Evolutionary conservation across 345 rosid species (phyloP).

Genomic region (Clarkia xantiana): DNA sequence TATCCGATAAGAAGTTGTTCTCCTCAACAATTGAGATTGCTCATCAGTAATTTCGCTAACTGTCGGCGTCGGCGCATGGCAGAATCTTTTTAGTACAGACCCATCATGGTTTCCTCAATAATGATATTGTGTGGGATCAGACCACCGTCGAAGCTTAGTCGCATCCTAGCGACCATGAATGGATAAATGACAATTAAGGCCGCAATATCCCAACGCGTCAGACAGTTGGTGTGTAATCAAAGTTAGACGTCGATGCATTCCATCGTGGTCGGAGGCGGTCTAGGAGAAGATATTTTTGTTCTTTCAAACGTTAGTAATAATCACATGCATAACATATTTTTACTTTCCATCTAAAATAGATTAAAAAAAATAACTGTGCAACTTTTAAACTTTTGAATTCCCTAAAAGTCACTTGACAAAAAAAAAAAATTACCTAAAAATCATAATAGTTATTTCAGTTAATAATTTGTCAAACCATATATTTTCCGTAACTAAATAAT

Average conservation of each 20-base stretch:
- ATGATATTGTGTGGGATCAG: slow-evolving; percentile 15
- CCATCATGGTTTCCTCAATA: slow-evolving; percentile 15
- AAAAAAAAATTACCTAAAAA: too few relatives aligned
- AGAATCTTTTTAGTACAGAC: neutral
- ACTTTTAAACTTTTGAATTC: too few relatives aligned
- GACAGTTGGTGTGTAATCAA: slow-evolving; percentile 79
- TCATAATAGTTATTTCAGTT: too few relatives aligned
- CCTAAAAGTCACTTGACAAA: too few relatives aligned
- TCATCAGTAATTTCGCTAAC: slow-evolving; percentile 47
- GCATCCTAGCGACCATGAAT: slow-evolving; percentile 74
- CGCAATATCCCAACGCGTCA: slow-evolving; percentile 68
- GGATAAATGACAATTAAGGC: slow-evolving; percentile 55
- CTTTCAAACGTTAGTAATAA: too few relatives aligned
- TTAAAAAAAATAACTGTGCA: too few relatives aligned
- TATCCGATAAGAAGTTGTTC: slow-evolving; percentile 21
- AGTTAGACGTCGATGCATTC: slow-evolving; percentile 91
- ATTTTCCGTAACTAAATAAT: too few relatives aligned
- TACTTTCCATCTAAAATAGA: too few relatives aligned
- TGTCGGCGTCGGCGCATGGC: slow-evolving; percentile 6
- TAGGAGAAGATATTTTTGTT: too few relatives aligned
- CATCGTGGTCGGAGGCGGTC: slow-evolving; percentile 64
- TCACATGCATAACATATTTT: too few relatives aligned
- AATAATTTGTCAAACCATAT: too few relatives aligned
- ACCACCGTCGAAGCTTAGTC: slow-evolving; percentile 61
- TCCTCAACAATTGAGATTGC: slow-evolving; percentile 22